phyloP scores from a whole-genome alignment of 2,329 filamentous ascomycete species.

The Pestalotiopsis sp. region DNA sequence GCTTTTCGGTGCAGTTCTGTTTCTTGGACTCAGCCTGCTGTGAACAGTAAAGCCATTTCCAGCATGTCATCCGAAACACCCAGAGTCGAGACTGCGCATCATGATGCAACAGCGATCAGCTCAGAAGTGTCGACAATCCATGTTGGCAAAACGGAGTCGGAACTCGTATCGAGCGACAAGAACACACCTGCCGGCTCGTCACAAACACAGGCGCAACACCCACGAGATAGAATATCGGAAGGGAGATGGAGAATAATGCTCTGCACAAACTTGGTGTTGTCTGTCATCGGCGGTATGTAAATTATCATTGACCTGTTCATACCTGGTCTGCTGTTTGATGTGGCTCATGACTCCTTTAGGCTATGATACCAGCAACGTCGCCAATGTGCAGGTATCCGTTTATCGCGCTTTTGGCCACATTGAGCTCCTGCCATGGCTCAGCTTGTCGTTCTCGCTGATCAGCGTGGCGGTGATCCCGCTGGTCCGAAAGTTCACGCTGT shows the following conservation, averaged over 20 bases:
- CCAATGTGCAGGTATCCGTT: conserved; percentile 59
- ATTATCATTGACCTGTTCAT: neutral
- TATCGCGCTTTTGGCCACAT: conserved; percentile 51
- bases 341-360: conserved; percentile 26
- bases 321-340: neutral
- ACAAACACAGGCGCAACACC: neutral
- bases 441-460: conserved; percentile 36
- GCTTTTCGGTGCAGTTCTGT: too few species aligned
- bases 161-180: neutral
- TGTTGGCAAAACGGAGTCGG: neutral
- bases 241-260: neutral
- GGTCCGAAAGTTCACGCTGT: conserved; percentile 34
- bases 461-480: conserved; percentile 37
- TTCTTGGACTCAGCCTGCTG: neutral
- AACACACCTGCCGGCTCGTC: neutral
- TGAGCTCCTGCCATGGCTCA: conserved; percentile 42
- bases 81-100: neutral
- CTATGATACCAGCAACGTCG: conserved; percentile 47
- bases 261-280: conserved; percentile 1
- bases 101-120: neutral
- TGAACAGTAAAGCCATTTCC: rapidly evolving
- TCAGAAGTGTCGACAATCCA: conserved; percentile 1
- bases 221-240: neutral
- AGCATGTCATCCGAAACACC: neutral
- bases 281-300: conserved; percentile 8